A percentile compares a stretch with the other conserved stretches of the same genome.
Evolutionary conservation across 1,284 basidiomycete genomes (phyloP).

Genomic region (Chiua sp.): DNA sequence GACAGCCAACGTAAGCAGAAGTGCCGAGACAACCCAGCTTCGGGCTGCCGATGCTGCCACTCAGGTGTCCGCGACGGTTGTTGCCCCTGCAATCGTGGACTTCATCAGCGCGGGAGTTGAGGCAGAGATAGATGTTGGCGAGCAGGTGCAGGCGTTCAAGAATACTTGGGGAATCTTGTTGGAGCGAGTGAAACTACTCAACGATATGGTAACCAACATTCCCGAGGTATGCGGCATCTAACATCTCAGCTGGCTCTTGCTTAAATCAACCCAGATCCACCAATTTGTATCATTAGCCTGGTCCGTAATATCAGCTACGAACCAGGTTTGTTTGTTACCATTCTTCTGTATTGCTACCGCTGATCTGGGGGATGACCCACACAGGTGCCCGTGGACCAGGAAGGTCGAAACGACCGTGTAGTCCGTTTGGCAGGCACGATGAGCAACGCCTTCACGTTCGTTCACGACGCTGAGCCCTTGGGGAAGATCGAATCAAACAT

Average conservation of each 20-base stretch:
- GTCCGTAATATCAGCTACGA: constrained; percentile 29
- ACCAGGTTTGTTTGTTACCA: constrained; percentile 10
- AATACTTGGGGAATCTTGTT: constrained; percentile 23
- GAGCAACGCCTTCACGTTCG: constrained; percentile 19
- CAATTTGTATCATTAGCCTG: constrained; percentile 25
- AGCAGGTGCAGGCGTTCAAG: constrained; percentile 16
- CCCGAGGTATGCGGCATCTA: constrained; percentile 15
- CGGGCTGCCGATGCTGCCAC: too few relatives aligned
- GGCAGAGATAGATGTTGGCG: neutral
- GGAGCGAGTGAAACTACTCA: constrained; percentile 17
- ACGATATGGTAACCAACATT: constrained; percentile 12
- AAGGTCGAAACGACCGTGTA: constrained; percentile 15
- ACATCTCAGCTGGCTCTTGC: neutral
- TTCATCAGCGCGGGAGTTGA: too few relatives aligned
- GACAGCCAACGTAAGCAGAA: too few relatives aligned
- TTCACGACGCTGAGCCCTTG: constrained; percentile 11
- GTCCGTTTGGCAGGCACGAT: constrained; percentile 17
- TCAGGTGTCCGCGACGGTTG: too few relatives aligned
- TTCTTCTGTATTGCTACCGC: neutral
- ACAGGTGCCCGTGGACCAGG: constrained; percentile 26
- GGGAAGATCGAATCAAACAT: constrained; percentile 10
- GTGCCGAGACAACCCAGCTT: too few relatives aligned
- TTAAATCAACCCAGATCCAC: constrained; percentile 14
- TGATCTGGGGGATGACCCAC: too few relatives aligned
- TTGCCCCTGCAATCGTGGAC: too few relatives aligned